phyloP scores from a whole-genome alignment of 2,329 filamentous ascomycete species.

The Claviceps sp. region DNA sequence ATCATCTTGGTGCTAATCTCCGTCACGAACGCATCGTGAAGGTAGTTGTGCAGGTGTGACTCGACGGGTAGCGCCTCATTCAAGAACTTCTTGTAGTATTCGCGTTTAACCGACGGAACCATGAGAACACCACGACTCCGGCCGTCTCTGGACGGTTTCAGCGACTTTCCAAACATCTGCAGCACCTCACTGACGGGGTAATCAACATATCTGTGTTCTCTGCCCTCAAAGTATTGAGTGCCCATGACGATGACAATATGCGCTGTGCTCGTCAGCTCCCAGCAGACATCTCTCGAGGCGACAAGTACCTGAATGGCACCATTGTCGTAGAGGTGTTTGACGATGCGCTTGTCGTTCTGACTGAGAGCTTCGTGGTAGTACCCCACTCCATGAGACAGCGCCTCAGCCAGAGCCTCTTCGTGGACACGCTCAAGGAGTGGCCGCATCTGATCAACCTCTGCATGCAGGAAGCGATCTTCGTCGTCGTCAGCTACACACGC shows the following conservation, averaged over 20 bases:
- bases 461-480: conserved; percentile 85
- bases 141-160: conserved; percentile 65
- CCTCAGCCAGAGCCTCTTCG: conserved; percentile 76
- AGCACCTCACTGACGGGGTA: conserved; percentile 88
- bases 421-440: conserved; percentile 73
- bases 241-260: conserved; percentile 95
- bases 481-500: conserved; percentile 80
- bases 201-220: conserved; percentile 93
- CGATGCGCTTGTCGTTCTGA: conserved; percentile 80
- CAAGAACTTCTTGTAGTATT: conserved; percentile 98
- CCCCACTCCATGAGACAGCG: conserved; percentile 83
- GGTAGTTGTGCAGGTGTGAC: conserved; percentile 78
- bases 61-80: conserved; percentile 93
- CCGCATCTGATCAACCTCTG: conserved; percentile 66
- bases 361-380: conserved; percentile 95
- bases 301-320: conserved; percentile 79
- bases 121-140: conserved; percentile 86
- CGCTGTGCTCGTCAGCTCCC: conserved; percentile 80
- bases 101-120: conserved; percentile 85
- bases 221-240: conserved; percentile 92
- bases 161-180: conserved; percentile 95
- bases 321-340: conserved; percentile 79
- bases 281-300: conserved; percentile 75
- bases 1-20: conserved; percentile 96
- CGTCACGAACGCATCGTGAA: conserved; percentile 92